phyloP scores from a whole-genome alignment of 1,284 basidiomycete species.

The Ceraceosorus guamensis region DNA sequence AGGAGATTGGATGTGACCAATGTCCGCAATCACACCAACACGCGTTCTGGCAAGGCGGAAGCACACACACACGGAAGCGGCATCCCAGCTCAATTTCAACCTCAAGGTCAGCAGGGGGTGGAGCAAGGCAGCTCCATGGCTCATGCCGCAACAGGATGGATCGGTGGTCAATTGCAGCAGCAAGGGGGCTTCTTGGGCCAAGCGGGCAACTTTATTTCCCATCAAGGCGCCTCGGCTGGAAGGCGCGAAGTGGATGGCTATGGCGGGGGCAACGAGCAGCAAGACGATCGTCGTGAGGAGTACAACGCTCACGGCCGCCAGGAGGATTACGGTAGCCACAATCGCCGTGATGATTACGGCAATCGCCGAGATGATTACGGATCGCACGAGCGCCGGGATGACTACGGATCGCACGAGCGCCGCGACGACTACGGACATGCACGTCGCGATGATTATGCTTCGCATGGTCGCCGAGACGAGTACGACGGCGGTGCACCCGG shows the following conservation, averaged over 20 bases:
- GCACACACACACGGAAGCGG: slow-evolving; percentile 31
- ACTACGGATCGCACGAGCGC: too few species aligned
- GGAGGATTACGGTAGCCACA: background rate
- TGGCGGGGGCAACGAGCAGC: background rate
- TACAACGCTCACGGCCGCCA: background rate
- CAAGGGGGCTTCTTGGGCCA: slow-evolving; percentile 1
- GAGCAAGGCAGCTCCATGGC: slow-evolving; percentile 21
- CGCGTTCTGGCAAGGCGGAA: slow-evolving; percentile 35
- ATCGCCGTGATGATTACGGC: background rate
- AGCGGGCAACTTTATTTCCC: background rate
- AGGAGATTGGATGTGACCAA: slow-evolving; percentile 23
- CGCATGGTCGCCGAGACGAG: too few species aligned
- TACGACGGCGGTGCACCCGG: too few species aligned
- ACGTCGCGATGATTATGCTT: too few species aligned
- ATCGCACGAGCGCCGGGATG: too few species aligned
- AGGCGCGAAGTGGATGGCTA: background rate
- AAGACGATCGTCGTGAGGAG: background rate
- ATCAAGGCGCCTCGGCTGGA: background rate
- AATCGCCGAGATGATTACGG: slow-evolving; percentile 1
- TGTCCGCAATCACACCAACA: slow-evolving; percentile 37
- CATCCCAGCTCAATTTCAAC: slow-evolving; percentile 17
- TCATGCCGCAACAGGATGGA: slow-evolving; percentile 21
- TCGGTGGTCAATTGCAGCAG: slow-evolving; percentile 4
- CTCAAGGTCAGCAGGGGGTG: slow-evolving; percentile 7
- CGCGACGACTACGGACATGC: too few species aligned